Evolutionary conservation across 352 stramenopile genomes (phyloP).

Genomic region (Phytophthora multivora): DNA sequence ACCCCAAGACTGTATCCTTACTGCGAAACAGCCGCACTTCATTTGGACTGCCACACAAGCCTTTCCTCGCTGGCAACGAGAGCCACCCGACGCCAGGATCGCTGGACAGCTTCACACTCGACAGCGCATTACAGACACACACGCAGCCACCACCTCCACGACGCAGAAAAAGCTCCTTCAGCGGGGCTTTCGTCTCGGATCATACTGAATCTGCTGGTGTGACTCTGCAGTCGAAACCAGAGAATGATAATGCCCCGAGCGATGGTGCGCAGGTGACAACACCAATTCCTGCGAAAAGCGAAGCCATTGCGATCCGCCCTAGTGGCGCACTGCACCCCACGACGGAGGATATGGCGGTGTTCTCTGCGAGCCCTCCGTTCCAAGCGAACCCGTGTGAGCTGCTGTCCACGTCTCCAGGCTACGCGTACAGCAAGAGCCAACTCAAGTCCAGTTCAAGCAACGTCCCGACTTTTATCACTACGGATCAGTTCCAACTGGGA

Average conservation of each 20-base stretch:
- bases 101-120: constrained; percentile 74
- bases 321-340: not conserved
- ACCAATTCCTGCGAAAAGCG: constrained; percentile 6
- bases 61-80: constrained; percentile 24
- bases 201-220: constrained; percentile 12
- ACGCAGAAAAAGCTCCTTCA: constrained; percentile 50
- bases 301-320: constrained; percentile 22
- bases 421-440: constrained; percentile 78
- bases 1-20: constrained; percentile 64
- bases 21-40: constrained; percentile 46
- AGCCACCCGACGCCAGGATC: constrained; percentile 44
- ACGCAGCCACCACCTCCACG: constrained; percentile 20
- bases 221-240: constrained; percentile 3
- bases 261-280: not conserved
- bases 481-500: constrained; percentile 47
- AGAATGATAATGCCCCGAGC: not conserved
- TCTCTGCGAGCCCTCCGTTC: constrained; percentile 64
- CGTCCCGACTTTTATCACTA: constrained; percentile 64
- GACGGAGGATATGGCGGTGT: constrained; percentile 31
- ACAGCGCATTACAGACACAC: constrained; percentile 24
- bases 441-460: constrained; percentile 47
- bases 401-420: constrained; percentile 72
- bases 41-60: constrained; percentile 30
- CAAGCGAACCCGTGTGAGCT: constrained; percentile 71
- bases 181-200: constrained; percentile 46